Evolutionary conservation across 208 protist genomes (phyloP), one percentile per base, ranked within the genome.

Genomic region (Crithidia expoeki): DNA sequence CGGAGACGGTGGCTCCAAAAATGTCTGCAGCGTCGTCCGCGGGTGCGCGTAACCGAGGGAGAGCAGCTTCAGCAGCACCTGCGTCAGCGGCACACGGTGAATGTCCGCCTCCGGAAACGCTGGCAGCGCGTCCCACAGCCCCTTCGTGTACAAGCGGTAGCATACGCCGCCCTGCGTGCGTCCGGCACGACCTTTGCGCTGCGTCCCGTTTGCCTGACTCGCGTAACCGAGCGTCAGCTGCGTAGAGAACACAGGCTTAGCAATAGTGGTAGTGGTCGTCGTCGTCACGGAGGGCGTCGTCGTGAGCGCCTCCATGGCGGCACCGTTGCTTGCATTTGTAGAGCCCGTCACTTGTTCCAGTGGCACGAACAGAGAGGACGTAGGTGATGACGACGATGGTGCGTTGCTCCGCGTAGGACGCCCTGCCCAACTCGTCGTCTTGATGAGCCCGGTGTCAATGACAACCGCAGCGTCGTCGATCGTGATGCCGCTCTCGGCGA

Each of bases 171-270:
- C 94, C 49, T 90, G 76, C 21, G 98, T 99, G 59, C 99, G 88
- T 27, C 99, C 99, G 4, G 99, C 99, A 73, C 99, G 94, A 44
- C 99, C 99, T 23, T 98, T 98, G 16, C 99, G 90, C 92, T 99
- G 99, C 28, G 98, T 96, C 17, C 98, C 98, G 56, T 90, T 94
- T 0, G 98, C 98, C 68, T 96, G 85, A 40, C 98, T 99, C 60
- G 84, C 88, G 75, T 89, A 95, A 32, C 74, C 58, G 7, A 95
- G 80, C 16, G 69, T 63, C 34, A 95, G 78, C 67, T 95, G 90
- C 16, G 90, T 95, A 2, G 86, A 75, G 64, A 85, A 88, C 23
- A 82, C 70, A 28, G 76, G 50, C 7, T 65, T n/a, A 5, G 52
- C 2, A 25, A 23, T 51, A 30, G 44, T 21, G 16, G 53, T 50